Conservation (phyloP, 225 moss, liverwort and hornwort species). For the Bryum argenteum region DNA sequence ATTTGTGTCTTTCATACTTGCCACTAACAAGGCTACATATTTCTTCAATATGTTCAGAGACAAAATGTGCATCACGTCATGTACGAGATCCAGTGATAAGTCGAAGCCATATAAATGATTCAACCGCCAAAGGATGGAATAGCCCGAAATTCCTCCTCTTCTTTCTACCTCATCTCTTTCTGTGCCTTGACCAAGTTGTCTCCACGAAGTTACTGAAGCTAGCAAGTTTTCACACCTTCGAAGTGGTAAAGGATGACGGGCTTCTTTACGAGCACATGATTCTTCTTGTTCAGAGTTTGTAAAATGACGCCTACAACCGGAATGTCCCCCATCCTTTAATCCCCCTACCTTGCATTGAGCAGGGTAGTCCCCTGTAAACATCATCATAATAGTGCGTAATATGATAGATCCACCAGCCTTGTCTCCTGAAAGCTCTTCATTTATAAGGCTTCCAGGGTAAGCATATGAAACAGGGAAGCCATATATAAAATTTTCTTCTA, state of each 20-base stretch:
- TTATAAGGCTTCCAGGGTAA: neutral
- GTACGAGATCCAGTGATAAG: neutral
- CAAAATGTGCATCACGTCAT: conserved; percentile 6
- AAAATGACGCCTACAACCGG: neutral
- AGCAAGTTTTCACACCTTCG: neutral
- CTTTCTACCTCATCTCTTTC: conserved; percentile 1
- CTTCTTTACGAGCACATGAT: neutral
- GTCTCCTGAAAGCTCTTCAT: neutral
- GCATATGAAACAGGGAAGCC: neutral
- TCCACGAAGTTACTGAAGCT: neutral
- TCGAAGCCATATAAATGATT: neutral
- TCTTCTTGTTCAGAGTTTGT: neutral
- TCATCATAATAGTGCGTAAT: conserved; percentile 4
- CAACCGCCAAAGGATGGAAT: neutral
- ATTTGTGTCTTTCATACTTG: neutral
- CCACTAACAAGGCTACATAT: neutral
- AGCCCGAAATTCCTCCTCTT: neutral
- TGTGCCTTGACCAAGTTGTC: neutral
- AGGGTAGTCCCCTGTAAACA: neutral
- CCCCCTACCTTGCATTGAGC: conserved; percentile 1
- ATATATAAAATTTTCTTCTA: neutral
- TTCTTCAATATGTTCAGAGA: conserved; percentile 4
- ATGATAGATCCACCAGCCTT: neutral
- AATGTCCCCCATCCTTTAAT: neutral
- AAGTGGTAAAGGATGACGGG: neutral